Evolutionary conservation across 2,329 filamentous ascomycete genomes (phyloP).

Genomic region (Coleophoma cylindrospora): DNA sequence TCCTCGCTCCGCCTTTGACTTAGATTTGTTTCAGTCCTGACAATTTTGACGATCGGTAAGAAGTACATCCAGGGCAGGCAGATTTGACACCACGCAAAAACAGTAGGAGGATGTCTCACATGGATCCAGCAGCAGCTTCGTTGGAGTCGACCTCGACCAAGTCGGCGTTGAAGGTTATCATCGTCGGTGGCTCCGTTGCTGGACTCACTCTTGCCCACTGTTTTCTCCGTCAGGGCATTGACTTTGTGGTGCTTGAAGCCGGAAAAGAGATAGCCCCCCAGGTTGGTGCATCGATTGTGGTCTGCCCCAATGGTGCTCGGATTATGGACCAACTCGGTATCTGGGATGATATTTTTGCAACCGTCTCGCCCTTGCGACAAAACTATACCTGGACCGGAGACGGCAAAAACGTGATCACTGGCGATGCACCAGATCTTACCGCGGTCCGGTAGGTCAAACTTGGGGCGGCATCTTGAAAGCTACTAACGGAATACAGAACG

Average conservation of each 20-base stretch:
- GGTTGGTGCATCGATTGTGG: slow-evolving; percentile 41
- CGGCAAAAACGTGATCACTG: slow-evolving; percentile 15
- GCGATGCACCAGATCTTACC: slow-evolving; percentile 7
- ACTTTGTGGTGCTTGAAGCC: slow-evolving; percentile 43
- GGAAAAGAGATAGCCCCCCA: slow-evolving; percentile 35
- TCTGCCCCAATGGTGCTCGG: slow-evolving; percentile 35
- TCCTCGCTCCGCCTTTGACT: too few relatives aligned
- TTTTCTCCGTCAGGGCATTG: slow-evolving; percentile 37
- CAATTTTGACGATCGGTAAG: too few relatives aligned
- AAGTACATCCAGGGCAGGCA: too few relatives aligned
- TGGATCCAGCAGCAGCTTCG: neutral
- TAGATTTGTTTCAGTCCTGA: too few relatives aligned
- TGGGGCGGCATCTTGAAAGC: too few relatives aligned
- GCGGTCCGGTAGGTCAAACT: slow-evolving; percentile 1
- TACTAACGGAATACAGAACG: slow-evolving; percentile 7
- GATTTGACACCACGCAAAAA: too few relatives aligned
- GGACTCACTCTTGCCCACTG: slow-evolving; percentile 41
- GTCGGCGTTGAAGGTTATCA: slow-evolving; percentile 32
- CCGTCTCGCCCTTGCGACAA: slow-evolving; percentile 1
- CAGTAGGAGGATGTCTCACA: neutral
- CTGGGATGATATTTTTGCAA: slow-evolving; percentile 18
- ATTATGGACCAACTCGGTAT: slow-evolving; percentile 46
- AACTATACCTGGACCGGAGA: slow-evolving; percentile 4
- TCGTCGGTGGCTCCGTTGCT: slow-evolving; percentile 43
- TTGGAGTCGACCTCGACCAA: neutral